phyloP scores from a whole-genome alignment of 257 asterid genomes.

The Rehmannia glutinosa region DNA sequence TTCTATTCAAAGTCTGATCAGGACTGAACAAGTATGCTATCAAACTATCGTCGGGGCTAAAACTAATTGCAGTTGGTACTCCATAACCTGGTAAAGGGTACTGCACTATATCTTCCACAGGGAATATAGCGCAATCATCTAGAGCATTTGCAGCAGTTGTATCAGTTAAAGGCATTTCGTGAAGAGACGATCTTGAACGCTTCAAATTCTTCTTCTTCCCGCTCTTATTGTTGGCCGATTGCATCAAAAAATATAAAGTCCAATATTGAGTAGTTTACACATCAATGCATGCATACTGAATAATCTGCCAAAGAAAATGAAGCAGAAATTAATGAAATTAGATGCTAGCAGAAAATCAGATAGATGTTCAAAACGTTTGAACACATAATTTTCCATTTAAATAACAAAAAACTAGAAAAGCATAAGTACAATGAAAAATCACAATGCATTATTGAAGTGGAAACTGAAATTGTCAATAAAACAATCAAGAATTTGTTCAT shows the following conservation, averaged over 20 bases:
- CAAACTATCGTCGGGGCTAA: conserved; percentile 80
- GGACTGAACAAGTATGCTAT: conserved; percentile 73
- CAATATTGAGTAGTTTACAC: conserved; percentile 33
- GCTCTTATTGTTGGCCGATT: conserved; percentile 41
- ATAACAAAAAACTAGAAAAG: neutral
- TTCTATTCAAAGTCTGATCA: conserved; percentile 64
- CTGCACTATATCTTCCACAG: conserved; percentile 84
- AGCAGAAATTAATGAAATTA: neutral
- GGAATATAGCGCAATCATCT: conserved; percentile 51
- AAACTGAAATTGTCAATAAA: neutral
- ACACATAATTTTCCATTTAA: no score
- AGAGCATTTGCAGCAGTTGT: conserved; percentile 43
- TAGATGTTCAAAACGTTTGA: neutral
- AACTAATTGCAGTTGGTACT: conserved; percentile 67
- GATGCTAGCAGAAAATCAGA: neutral
- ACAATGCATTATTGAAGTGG: neutral
- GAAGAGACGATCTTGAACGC: conserved; percentile 42
- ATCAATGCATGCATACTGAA: conserved; percentile 39
- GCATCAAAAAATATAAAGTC: conserved; percentile 53
- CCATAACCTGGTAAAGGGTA: conserved; percentile 81
- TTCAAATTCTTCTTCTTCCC: conserved; percentile 48
- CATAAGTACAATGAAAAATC: neutral
- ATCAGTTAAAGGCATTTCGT: conserved; percentile 69
- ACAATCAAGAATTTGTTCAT: neutral
- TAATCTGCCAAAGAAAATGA: conserved; percentile 34